Evolutionary conservation across 192 early-diverging fungal genomes (phyloP).

Genomic region (Thoreauomyces humboldtii): DNA sequence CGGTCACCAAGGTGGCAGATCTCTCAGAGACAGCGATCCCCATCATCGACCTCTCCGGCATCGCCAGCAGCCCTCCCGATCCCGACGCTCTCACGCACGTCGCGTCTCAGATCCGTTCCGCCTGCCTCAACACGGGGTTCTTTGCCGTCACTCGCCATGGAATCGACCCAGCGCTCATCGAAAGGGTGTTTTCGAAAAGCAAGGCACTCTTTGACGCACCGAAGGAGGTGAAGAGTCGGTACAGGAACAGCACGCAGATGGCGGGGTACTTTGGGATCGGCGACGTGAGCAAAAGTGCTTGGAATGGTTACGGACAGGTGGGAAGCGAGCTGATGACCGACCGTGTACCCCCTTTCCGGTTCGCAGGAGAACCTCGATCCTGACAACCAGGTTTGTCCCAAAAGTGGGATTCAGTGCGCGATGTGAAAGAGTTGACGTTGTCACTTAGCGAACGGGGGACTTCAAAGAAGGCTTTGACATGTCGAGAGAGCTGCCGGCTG

Average conservation of each 20-base stretch:
- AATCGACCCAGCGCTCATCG: background rate
- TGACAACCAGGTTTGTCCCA: no score
- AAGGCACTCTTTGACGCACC: background rate
- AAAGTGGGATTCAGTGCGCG: no score
- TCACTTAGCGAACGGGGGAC: background rate
- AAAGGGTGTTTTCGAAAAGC: background rate
- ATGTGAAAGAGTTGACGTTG: no score
- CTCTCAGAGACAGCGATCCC: background rate
- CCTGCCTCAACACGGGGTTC: slow-evolving; percentile 3
- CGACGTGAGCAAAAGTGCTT: background rate
- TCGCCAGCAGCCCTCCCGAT: background rate
- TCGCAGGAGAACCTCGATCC: slow-evolving; percentile 6
- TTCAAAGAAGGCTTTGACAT: slow-evolving; percentile 8
- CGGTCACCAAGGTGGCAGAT: background rate
- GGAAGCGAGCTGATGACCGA: no score
- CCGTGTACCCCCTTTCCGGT: no score
- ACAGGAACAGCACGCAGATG: background rate
- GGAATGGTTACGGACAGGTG: no score
- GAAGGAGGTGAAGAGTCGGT: background rate
- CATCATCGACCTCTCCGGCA: background rate
- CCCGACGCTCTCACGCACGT: background rate
- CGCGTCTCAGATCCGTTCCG: background rate
- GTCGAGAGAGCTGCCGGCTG: background rate
- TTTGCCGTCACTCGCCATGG: background rate
- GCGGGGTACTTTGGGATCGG: background rate